Evolutionary conservation across 2,329 filamentous ascomycete genomes (phyloP), one percentile per base, ranked within the genome.

Genomic region (Aspergillus sp.): DNA sequence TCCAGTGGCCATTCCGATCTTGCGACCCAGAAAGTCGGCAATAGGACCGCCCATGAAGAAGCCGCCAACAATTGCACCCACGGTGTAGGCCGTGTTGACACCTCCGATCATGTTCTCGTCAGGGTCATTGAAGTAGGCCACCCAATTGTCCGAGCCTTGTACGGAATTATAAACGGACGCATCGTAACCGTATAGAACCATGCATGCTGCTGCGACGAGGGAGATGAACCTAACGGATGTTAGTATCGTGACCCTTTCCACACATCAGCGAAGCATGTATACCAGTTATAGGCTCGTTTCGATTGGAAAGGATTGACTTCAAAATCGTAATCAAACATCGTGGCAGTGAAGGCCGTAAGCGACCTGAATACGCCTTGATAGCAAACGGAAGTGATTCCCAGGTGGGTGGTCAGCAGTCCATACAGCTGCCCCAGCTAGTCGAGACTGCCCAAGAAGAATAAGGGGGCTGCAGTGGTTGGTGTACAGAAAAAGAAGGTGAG

Each of bases 181-280:
- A 81, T 91, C 89, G 72, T 91, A 91, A 59, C 89, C 89, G 72
- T 90, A 91, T 48, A 91, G 81, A 21, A 90, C 87, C 89, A 91
- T 91, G 74, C 87, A 90, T 73, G 87, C 86, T 69, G 89, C 88
- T 59, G 88, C 88, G 65, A 90, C 85, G 54, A 89, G 79, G 61
- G 87, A 88, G 65, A 89, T 86, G 78, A 88, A 90, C 86, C 86
- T 71, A 32, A 19, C 12, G 9, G 23, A 19, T 21, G 5, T 52
- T 2, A 9, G n/a, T 50, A 9, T 52, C 32, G 9, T 53, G 21
- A 49, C 7, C 2, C 5, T 17, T 36, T 17, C 21, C 5, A 25
- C 2, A 25, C 2, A 17, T 5, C 0, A 4, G 30, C 2, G 32
- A 9, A 45, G 6, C 39, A 7, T n/a, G 61, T 66, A 1, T 39